Evolutionary conservation across 192 early-diverging fungal genomes (phyloP).

Genomic region (Coemansia sp.): DNA sequence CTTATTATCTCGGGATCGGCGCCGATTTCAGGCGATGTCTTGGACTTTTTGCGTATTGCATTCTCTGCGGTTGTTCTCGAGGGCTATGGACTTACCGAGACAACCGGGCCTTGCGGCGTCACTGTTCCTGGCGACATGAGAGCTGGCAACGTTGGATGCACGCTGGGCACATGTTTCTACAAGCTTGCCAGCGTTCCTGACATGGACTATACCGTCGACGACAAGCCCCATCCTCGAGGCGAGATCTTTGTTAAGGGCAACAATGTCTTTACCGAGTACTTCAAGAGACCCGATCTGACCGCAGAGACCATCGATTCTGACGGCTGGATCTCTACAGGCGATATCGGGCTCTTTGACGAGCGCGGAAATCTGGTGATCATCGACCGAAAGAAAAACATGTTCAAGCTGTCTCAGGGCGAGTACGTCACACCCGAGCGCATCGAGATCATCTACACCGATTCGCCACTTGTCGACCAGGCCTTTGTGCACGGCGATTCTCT

Average conservation of each 20-base stretch:
- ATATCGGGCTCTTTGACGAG: slow-evolving; percentile 73
- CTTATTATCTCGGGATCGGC: slow-evolving; percentile 86
- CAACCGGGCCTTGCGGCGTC: slow-evolving; percentile 66
- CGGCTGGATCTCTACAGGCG: slow-evolving; percentile 83
- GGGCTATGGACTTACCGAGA: slow-evolving; percentile 87
- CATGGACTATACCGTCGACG: slow-evolving; percentile 65
- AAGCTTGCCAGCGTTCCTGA: slow-evolving; percentile 82
- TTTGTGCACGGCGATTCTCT: slow-evolving; percentile 81
- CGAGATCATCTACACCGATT: slow-evolving; percentile 63
- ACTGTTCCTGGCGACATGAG: slow-evolving; percentile 58
- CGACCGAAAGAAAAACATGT: slow-evolving; percentile 83
- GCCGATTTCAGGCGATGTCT: slow-evolving; percentile 81
- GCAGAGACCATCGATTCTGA: slow-evolving; percentile 69
- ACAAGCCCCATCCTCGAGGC: slow-evolving; percentile 62
- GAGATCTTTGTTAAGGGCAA: slow-evolving; percentile 82
- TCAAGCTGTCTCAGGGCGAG: slow-evolving; percentile 77
- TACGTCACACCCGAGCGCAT: slow-evolving; percentile 86
- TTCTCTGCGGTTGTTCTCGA: slow-evolving; percentile 73
- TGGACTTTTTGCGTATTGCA: slow-evolving; percentile 78
- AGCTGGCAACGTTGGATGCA: slow-evolving; percentile 71
- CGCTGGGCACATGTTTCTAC: slow-evolving; percentile 68
- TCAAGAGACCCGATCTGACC: slow-evolving; percentile 77
- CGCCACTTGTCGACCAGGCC: slow-evolving; percentile 64
- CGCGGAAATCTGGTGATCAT: slow-evolving; percentile 71
- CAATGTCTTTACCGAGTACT: slow-evolving; percentile 74